These are phyloP conservation scores for Brasilioporus rufonigricans DNA, from an alignment of 768 basidiomycete genomes.

Conservation along the genomic window DNA sequence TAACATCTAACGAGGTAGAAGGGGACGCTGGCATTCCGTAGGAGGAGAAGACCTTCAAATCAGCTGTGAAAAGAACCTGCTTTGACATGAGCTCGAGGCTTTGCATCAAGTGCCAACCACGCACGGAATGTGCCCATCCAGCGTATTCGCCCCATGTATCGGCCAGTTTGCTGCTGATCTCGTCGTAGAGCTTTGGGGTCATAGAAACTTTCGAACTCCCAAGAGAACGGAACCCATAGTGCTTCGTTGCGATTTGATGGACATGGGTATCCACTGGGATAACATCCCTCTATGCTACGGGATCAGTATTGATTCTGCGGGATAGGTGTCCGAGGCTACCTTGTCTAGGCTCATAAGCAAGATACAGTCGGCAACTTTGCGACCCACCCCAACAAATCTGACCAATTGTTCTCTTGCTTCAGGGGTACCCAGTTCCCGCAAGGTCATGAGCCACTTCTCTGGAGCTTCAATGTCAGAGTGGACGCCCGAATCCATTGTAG, in stretches of 20 bases:
- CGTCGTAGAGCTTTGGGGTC: conserved; percentile 75
- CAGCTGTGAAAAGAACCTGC: conserved; percentile 74
- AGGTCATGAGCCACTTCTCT: conserved; percentile 56
- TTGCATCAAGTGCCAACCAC: conserved; percentile 16
- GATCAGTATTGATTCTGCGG: conserved; percentile 5
- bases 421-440: conserved; percentile 49
- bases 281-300: conserved; percentile 61
- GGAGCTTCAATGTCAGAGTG: conserved; percentile 39
- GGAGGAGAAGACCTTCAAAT: conserved; percentile 63
- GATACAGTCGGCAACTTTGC: conserved; percentile 96
- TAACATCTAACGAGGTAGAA: conserved; percentile 7
- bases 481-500: neutral
- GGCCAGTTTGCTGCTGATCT: conserved; percentile 59
- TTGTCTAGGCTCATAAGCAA: conserved; percentile 92
- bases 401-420: conserved; percentile 75
- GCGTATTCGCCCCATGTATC: conserved; percentile 80
- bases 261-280: conserved; percentile 98
- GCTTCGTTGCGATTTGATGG: conserved; percentile 79
- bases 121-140: conserved; percentile 87
- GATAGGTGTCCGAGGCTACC: conserved; percentile 39
- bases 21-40: conserved; percentile 44
- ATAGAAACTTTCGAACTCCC: conserved; percentile 47
- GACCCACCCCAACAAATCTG: conserved; percentile 85
- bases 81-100: neutral
- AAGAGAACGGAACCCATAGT: conserved; percentile 63